Percentiles rank a stretch among this genome's conserved stretches.
Evolutionary conservation across 2,329 filamentous ascomycete genomes (phyloP).

Genomic region (Myriosclerotinia curreyana): DNA sequence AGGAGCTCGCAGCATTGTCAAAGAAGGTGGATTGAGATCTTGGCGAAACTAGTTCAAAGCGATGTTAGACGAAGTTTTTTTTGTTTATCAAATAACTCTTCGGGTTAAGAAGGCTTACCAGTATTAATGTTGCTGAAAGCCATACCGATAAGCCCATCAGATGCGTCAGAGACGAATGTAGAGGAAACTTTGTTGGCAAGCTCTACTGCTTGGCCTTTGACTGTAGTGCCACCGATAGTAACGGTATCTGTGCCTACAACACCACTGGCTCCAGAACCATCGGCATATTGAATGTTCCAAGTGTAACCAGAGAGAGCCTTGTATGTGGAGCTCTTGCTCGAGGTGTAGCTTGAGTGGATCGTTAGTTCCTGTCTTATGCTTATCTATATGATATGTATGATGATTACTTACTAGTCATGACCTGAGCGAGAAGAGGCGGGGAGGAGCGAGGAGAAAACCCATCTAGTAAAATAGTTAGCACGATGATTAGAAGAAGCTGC

Average conservation of each 20-base stretch:
- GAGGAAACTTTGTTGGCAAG: slow-evolving; percentile 37
- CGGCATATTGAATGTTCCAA: slow-evolving; percentile 38
- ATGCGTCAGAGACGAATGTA: slow-evolving; percentile 36
- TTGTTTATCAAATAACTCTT: background rate
- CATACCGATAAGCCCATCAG: slow-evolving; percentile 62
- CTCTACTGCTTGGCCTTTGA: slow-evolving; percentile 37
- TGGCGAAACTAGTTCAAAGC: slow-evolving; percentile 28
- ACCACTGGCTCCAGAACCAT: slow-evolving; percentile 41
- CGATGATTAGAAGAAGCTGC: background rate
- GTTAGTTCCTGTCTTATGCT: slow-evolving; percentile 3
- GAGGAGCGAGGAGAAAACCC: slow-evolving; percentile 38
- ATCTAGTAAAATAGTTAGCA: slow-evolving; percentile 21
- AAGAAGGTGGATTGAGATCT: slow-evolving; percentile 36
- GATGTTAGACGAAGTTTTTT: background rate
- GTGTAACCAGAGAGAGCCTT: slow-evolving; percentile 31
- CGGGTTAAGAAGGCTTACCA: slow-evolving; percentile 18
- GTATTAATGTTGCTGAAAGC: slow-evolving; percentile 42
- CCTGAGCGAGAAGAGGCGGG: slow-evolving; percentile 21
- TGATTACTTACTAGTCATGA: slow-evolving; percentile 14
- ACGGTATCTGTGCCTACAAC: slow-evolving; percentile 40
- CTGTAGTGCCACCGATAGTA: slow-evolving; percentile 37
- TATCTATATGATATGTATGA: background rate
- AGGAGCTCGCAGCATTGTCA: slow-evolving; percentile 35
- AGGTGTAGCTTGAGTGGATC: slow-evolving; percentile 31
- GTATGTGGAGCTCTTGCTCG: slow-evolving; percentile 34